Evolutionary conservation across 441 rosid genomes (phyloP).

Genomic region (Breynia disticha): DNA sequence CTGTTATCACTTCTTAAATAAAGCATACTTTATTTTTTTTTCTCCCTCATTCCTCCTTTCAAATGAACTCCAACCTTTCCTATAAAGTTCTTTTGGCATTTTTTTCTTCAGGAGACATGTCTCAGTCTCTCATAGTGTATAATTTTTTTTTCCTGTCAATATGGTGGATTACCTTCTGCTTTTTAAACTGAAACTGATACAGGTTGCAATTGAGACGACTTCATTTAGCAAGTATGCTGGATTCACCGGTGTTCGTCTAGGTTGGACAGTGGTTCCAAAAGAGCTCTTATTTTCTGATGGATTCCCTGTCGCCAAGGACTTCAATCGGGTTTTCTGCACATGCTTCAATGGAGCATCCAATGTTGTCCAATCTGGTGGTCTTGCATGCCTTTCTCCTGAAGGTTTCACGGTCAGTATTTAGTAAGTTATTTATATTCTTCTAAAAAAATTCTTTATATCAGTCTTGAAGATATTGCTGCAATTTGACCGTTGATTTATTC

Average conservation of each 20-base stretch:
- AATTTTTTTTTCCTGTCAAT: no score
- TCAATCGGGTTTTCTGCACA: conserved; percentile 78
- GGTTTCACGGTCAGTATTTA: conserved; percentile 72
- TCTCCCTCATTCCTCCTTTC: neutral
- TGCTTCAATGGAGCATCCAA: conserved; percentile 95
- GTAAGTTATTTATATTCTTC: neutral
- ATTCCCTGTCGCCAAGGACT: conserved; percentile 84
- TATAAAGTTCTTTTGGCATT: neutral
- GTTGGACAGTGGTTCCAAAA: conserved; percentile 94
- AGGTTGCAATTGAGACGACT: conserved; percentile 93
- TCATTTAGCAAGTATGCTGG: conserved; percentile 98
- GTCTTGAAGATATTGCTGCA: neutral
- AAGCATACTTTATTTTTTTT: neutral
- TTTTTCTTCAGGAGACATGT: neutral
- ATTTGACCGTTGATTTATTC: conserved; percentile 6
- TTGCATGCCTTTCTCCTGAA: conserved; percentile 84
- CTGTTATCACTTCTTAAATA: no score
- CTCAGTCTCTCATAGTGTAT: no score
- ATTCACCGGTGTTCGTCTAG: conserved; percentile 94
- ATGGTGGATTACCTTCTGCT: no score
- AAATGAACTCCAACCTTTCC: neutral
- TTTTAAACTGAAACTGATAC: conserved; percentile 10
- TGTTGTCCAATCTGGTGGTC: conserved; percentile 88
- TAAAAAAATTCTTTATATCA: neutral
- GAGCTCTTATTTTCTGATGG: conserved; percentile 82